These are phyloP conservation scores for Epithele typhae DNA, from an alignment of 768 basidiomycete species.

Conservation along the genomic window DNA sequence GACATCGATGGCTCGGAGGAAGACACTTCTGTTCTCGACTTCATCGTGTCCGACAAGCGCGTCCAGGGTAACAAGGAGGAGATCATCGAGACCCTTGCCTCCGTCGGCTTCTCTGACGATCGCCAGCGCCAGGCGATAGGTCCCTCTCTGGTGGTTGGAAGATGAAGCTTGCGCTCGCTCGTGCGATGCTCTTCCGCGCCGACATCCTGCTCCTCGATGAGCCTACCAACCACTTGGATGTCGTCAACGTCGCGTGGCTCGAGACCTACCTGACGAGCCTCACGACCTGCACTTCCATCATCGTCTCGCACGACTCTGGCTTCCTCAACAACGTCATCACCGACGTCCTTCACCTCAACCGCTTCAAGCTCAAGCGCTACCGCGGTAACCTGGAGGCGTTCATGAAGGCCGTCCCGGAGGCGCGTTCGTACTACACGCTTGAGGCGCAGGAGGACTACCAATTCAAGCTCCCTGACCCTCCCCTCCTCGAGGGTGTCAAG, in stretches of 20 bases:
- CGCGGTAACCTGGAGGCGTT: conserved; percentile 94
- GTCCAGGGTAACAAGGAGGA: conserved; percentile 68
- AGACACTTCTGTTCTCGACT: conserved; percentile 84
- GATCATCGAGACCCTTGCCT: conserved; percentile 73
- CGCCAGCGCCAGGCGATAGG: conserved; percentile 86
- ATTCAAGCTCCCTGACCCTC: conserved; percentile 97
- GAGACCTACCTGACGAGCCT: conserved; percentile 88
- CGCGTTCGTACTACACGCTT: conserved; percentile 96
- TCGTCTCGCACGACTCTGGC: conserved; percentile 95
- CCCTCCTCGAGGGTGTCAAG: conserved; percentile 98
- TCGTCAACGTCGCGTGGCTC: conserved; percentile 96
- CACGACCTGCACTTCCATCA: conserved; percentile 92
- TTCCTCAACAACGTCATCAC: conserved; percentile 99
- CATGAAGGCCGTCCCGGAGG: conserved; percentile 92
- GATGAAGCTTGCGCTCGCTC: conserved; percentile 98
- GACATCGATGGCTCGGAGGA: conserved; percentile 96
- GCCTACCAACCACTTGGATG: conserved; percentile 96
- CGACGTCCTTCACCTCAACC: conserved; percentile 95
- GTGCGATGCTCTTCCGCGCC: conserved; percentile 97
- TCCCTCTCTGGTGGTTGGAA: conserved; percentile 98
- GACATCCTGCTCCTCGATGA: conserved; percentile 96
- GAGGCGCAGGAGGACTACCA: conserved; percentile 95
- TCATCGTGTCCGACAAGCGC: conserved; percentile 84
- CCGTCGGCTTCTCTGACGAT: conserved; percentile 88
- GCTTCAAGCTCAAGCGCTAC: conserved; percentile 96